Base-by-base conservation (phyloP, 257 asterid genomes). In the Solanum arcanum region DNA sequence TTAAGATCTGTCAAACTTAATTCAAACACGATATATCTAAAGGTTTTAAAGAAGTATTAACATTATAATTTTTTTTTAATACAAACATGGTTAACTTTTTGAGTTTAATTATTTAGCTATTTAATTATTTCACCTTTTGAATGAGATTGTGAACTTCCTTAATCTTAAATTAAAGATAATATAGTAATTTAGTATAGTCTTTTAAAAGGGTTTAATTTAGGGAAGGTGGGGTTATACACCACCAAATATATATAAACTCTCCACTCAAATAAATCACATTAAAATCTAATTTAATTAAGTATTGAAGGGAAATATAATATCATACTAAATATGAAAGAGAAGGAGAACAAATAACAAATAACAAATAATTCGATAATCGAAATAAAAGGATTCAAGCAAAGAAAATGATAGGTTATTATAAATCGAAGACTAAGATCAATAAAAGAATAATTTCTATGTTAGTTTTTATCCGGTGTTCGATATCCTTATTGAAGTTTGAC, bases 401-500 rank as follows among this genome's bases (percentile, higher is more conserved):
- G 18, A 64, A 64, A 64, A 64, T n/a, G 29, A n/a, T 1, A 64
- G 5, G 62, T 3, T 33, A 33, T 33, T 33, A 52, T 52, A 16
- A 52, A 52, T 16, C 2, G 4, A 52, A 16, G 62, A 1, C 62
- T 52, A 52, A 52, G 2, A 52, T 52, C 18, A 52, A 2, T 52
- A 16, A 10, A 16, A 23, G 7, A 52, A 52, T 52, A 52, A 52
- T 52, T 52, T 52, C 7, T 52, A 52, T 52, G 18, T 52, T 52
- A 9, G 0, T 52, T 52, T 18, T 0, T 23, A 52, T 52, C 1
- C 0, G 62, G 10, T 52, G 7, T 52, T 52, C 0, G 8, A 3
- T 52, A 16, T 52, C 0, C 1, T 1, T 0, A 52, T 52, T 52
- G 0, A 1, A 52, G n/a, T 16, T 0, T 0, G 2, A 16, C 4